A percentile compares a stretch with the other conserved stretches of the same genome.
Evolutionary conservation across 1,284 basidiomycete genomes (phyloP).

Genomic region (Laetiporus sulphureus): DNA sequence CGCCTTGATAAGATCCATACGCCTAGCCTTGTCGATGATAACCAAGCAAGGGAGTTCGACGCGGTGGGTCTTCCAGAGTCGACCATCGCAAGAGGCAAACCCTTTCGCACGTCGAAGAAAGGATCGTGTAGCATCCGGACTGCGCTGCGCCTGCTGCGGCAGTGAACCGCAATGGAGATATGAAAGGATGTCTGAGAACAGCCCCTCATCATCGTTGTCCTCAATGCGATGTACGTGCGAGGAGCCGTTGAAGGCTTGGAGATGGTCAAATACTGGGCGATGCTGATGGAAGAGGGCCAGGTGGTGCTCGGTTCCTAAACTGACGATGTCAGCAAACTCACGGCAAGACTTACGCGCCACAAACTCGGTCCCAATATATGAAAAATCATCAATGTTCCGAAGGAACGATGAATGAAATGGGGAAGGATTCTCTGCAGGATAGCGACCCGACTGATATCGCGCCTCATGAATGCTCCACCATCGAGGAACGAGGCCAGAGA

Average conservation of each 20-base stretch:
- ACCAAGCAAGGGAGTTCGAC: constrained; percentile 4
- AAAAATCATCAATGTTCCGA: constrained; percentile 2
- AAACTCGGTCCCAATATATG: constrained; percentile 6
- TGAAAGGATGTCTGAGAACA: not conserved
- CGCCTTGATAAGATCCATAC: constrained; percentile 11
- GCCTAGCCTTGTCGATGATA: constrained; percentile 4
- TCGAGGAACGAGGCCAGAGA: not conserved
- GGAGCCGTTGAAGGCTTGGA: not conserved
- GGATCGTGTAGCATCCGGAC: not conserved
- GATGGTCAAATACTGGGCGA: too few species aligned
- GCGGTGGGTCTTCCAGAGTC: constrained; percentile 3
- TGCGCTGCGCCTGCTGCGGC: not conserved
- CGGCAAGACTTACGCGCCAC: not conserved
- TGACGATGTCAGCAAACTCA: not conserved
- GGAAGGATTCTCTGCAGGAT: too few species aligned
- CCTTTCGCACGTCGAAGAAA: not conserved
- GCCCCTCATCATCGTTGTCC: not conserved
- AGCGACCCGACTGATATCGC: too few species aligned
- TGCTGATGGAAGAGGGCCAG: not conserved
- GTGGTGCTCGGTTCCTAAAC: too few species aligned
- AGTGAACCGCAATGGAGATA: not conserved
- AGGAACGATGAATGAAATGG: constrained; percentile 3
- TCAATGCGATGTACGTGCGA: not conserved
- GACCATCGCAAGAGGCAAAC: not conserved
- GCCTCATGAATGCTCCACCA: not conserved